These are phyloP conservation scores for Cladorrhinum sp. DNA, from an alignment of 2,329 filamentous ascomycete genomes.

Conservation along the genomic window DNA sequence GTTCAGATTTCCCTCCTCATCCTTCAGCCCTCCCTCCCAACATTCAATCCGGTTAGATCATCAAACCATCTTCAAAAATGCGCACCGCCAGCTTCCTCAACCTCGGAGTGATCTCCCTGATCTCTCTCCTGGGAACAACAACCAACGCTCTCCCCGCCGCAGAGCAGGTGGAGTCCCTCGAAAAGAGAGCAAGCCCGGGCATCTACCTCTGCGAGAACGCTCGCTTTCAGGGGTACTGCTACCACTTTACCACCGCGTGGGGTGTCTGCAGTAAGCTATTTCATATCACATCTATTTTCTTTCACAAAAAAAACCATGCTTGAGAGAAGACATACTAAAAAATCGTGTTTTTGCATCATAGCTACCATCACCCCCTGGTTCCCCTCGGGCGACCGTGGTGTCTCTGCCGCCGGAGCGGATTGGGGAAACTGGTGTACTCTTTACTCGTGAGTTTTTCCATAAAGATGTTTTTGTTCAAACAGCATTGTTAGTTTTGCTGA, in stretches of 20 bases:
- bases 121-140: neutral
- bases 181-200: neutral
- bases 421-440: neutral
- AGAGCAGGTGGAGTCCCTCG: neutral
- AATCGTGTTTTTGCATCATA: neutral
- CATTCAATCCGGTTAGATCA: too few species aligned
- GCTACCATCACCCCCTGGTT: neutral
- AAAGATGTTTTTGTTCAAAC: neutral
- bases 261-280: neutral
- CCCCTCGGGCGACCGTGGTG: neutral
- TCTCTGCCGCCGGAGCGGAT: neutral
- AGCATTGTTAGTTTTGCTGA: neutral
- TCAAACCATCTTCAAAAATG: neutral
- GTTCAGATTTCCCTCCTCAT: too few species aligned
- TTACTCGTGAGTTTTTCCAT: neutral
- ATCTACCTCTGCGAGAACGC: neutral
- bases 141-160: neutral
- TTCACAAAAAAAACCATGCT: neutral
- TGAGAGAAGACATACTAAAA: neutral
- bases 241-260: neutral
- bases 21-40: too few species aligned
- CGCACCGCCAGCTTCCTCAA: neutral
- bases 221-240: neutral
- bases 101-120: neutral
- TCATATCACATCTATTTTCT: neutral